A percentile compares a stretch with the other conserved stretches of the same genome.
These are phyloP conservation scores for Quercus phellos DNA, from an alignment of 331 rosid species.

Conservation along the genomic window DNA sequence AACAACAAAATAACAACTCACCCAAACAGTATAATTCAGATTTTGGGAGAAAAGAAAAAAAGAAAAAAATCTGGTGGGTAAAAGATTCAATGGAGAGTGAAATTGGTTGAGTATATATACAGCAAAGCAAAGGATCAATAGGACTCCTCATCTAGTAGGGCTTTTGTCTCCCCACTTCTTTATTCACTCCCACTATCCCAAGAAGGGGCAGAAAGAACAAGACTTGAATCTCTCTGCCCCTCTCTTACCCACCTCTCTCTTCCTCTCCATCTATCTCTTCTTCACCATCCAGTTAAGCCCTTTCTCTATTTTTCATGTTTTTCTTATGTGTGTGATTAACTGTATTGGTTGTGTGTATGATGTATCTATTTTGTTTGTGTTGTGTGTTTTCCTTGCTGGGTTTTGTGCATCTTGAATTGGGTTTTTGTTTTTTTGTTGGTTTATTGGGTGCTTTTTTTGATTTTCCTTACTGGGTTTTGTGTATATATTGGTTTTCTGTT, in stretches of 20 bases:
- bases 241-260: not conserved
- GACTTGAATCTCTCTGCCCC: constrained; percentile 28
- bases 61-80: not conserved
- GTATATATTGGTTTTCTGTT: not conserved
- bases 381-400: no score
- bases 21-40: no score
- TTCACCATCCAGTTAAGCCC: constrained; percentile 10
- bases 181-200: not conserved
- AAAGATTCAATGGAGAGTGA: not conserved
- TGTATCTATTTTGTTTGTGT: no score
- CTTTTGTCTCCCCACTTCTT: constrained; percentile 21
- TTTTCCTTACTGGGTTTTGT: not conserved
- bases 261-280: not conserved
- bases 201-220: constrained; percentile 8
- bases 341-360: no score
- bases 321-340: not conserved
- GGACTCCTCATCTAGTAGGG: constrained; percentile 30
- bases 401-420: no score
- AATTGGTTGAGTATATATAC: not conserved
- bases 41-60: no score
- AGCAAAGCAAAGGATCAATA: constrained; percentile 6
- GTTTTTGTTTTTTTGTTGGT: not conserved
- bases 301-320: not conserved
- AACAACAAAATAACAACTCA: no score
- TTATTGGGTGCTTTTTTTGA: not conserved